A percentile compares a stretch with the other conserved stretches of the same genome.
These are phyloP conservation scores for Gautieria morchelliformis DNA, from an alignment of 768 basidiomycete genomes.

Conservation along the genomic window DNA sequence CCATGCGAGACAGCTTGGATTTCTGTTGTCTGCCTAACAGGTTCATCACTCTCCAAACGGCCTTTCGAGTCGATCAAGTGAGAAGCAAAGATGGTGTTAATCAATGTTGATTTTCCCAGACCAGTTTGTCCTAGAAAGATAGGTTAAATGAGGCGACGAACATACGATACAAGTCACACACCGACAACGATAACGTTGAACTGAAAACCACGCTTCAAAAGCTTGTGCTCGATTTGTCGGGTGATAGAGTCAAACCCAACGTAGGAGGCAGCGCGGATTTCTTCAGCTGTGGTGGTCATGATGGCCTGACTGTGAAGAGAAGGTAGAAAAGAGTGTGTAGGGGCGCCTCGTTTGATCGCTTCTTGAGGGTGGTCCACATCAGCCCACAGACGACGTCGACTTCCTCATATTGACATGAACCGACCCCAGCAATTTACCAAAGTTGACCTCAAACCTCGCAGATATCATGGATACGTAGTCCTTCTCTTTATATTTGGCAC, in stretches of 20 bases:
- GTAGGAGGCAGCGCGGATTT: conserved; percentile 87
- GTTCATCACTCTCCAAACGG: conserved; percentile 76
- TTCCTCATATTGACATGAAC: conserved; percentile 3
- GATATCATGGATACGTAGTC: conserved; percentile 73
- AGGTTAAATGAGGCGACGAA: background rate
- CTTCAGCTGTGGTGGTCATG: conserved; percentile 46
- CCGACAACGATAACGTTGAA: conserved; percentile 98
- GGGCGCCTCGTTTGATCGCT: background rate
- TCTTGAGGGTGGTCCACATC: background rate
- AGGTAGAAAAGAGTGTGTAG: background rate
- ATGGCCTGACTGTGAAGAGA: background rate
- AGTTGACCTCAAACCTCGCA: conserved; percentile 54
- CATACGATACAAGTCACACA: conserved; percentile 30
- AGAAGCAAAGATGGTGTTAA: conserved; percentile 98
- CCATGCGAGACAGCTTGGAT: conserved; percentile 94
- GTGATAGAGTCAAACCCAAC: conserved; percentile 99
- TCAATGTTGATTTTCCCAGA: conserved; percentile 94
- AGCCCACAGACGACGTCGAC: background rate
- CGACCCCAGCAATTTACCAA: conserved; percentile 29
- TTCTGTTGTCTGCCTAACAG: conserved; percentile 91
- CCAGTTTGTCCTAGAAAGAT: conserved; percentile 77
- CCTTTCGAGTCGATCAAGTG: conserved; percentile 98
- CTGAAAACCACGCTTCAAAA: conserved; percentile 97
- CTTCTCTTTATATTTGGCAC: conserved; percentile 84
- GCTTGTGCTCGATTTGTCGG: conserved; percentile 96